These are phyloP conservation scores for Melanomma pulvis-pyrius DNA, from an alignment of 495 filamentous ascomycete species.

Conservation along the genomic window DNA sequence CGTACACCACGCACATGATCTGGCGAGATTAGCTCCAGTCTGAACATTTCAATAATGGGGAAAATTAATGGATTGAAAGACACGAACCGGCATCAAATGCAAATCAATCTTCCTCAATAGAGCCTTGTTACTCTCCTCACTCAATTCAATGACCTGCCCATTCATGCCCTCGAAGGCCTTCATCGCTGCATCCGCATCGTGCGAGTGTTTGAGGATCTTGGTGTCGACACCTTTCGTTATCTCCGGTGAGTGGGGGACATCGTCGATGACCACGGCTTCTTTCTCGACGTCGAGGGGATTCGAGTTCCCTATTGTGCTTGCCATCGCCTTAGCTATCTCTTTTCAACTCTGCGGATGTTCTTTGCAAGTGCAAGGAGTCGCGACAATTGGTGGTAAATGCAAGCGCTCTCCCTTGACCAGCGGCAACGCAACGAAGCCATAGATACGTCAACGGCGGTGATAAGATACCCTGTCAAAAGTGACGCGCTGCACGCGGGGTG, in stretches of 20 bases:
- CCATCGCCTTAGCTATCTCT: no score
- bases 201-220: slow-evolving; percentile 53
- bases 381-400: no score
- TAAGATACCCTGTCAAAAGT: no score
- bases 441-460: no score
- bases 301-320: no score
- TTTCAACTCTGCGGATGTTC: no score
- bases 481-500: no score
- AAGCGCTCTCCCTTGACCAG: no score
- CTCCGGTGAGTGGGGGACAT: not conserved
- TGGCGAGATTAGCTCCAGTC: not conserved
- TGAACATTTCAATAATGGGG: no score
- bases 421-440: no score
- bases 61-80: no score
- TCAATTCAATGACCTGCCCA: slow-evolving; percentile 56
- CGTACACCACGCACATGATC: slow-evolving; percentile 46
- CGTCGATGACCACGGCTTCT: not conserved
- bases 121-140: slow-evolving; percentile 56
- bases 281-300: not conserved
- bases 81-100: slow-evolving; percentile 44
- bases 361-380: no score
- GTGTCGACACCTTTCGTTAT: slow-evolving; percentile 12
- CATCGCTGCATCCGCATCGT: slow-evolving; percentile 65
- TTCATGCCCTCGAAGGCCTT: slow-evolving; percentile 56
- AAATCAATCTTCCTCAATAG: slow-evolving; percentile 49